A percentile compares a stretch with the other conserved stretches of the same genome.
Evolutionary conservation across 805 yeast species (phyloP).

Genomic region (Kuraishia borneana): DNA sequence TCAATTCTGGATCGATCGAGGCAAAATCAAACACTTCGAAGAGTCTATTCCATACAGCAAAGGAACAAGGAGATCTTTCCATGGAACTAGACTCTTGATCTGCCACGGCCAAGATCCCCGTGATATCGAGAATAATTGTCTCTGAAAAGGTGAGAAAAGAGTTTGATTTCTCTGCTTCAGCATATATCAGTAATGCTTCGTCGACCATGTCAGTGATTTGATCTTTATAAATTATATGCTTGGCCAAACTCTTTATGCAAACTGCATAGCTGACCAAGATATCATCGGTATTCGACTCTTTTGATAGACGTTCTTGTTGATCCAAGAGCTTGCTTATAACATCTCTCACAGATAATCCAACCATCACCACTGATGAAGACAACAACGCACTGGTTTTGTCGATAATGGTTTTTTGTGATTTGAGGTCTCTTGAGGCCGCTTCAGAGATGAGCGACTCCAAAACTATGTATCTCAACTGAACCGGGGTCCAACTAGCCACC

Average conservation of each 20-base stretch:
- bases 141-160: background rate
- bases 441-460: conserved; percentile 26
- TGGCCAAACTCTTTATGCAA: conserved; percentile 59
- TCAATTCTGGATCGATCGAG: conserved; percentile 13
- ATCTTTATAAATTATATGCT: conserved; percentile 75
- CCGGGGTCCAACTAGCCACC: conserved; percentile 69
- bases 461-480: conserved; percentile 62
- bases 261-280: conserved; percentile 34
- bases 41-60: conserved; percentile 31
- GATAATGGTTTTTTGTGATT: conserved; percentile 5
- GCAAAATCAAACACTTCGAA: conserved; percentile 12
- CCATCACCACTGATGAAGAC: conserved; percentile 71
- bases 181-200: conserved; percentile 43
- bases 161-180: conserved; percentile 9
- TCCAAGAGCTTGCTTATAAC: conserved; percentile 47
- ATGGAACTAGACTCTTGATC: conserved; percentile 20
- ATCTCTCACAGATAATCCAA: conserved; percentile 81
- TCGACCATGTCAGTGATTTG: conserved; percentile 76
- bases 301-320: conserved; percentile 26
- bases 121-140: background rate
- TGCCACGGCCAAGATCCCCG: background rate
- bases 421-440: background rate
- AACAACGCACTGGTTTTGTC: conserved; percentile 34
- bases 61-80: conserved; percentile 29
- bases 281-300: conserved; percentile 13